phyloP scores from a whole-genome alignment of 257 asterid genomes.

The Craterostigma plantagineum region DNA sequence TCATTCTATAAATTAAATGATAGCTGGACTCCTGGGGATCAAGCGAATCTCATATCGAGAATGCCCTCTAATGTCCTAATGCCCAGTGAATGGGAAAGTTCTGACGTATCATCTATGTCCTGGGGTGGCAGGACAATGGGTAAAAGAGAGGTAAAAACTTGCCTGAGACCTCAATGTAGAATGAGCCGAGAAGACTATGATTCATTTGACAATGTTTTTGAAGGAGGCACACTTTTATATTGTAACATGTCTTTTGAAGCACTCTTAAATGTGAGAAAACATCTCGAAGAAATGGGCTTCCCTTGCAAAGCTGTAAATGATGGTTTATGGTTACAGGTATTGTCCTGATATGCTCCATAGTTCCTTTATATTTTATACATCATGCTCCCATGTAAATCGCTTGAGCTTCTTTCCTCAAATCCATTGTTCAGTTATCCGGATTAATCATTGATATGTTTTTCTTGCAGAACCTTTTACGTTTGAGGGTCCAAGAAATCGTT shows the following conservation, averaged over 20 bases:
- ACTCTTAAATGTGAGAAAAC: slow-evolving; percentile 72
- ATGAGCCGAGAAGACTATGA: slow-evolving; percentile 73
- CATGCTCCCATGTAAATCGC: slow-evolving; percentile 1
- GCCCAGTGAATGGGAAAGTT: slow-evolving; percentile 75
- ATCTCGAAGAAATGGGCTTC: slow-evolving; percentile 92
- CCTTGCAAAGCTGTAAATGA: slow-evolving; percentile 97
- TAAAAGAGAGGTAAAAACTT: slow-evolving; percentile 60
- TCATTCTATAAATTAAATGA: slow-evolving; percentile 59
- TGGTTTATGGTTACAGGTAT: slow-evolving; percentile 96
- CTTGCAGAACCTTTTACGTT: slow-evolving; percentile 77
- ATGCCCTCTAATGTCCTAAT: slow-evolving; percentile 38
- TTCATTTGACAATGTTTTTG: slow-evolving; percentile 64
- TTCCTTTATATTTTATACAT: background rate
- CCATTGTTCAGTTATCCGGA: too few species aligned
- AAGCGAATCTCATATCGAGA: slow-evolving; percentile 37
- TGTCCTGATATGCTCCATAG: slow-evolving; percentile 7
- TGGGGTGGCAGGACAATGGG: slow-evolving; percentile 97
- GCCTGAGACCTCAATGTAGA: slow-evolving; percentile 47
- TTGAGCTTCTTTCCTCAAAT: slow-evolving; percentile 5
- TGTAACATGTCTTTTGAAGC: slow-evolving; percentile 95
- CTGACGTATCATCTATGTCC: slow-evolving; percentile 50
- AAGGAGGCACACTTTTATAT: slow-evolving; percentile 78
- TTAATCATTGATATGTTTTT: too few species aligned
- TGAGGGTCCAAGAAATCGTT: slow-evolving; percentile 81
- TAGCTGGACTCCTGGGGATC: slow-evolving; percentile 65